phyloP scores from a whole-genome alignment of 192 early-diverging fungal genomes.

The Phlyctochytrium bullatum region DNA sequence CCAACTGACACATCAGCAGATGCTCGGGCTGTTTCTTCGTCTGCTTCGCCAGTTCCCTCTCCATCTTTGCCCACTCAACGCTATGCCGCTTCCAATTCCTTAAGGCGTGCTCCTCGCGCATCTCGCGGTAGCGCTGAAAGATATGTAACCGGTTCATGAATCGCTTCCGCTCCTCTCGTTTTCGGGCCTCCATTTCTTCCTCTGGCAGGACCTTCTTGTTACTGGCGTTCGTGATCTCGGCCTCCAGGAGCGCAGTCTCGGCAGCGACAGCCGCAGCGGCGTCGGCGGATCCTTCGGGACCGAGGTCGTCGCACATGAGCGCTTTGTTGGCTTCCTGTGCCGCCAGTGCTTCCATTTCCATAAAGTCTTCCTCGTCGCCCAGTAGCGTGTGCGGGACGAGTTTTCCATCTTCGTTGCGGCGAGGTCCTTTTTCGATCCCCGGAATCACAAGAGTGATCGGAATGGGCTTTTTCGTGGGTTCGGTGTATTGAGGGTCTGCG shows the following conservation, averaged over 20 bases:
- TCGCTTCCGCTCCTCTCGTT: conserved; percentile 11
- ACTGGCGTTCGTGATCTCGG: background rate
- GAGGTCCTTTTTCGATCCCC: background rate
- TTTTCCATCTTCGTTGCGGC: background rate
- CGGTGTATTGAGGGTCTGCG: conserved; percentile 37
- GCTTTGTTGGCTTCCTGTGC: conserved; percentile 35
- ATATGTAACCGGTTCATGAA: conserved; percentile 42
- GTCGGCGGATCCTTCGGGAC: background rate
- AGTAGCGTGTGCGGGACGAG: background rate
- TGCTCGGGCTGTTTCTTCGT: conserved; percentile 25
- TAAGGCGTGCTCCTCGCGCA: conserved; percentile 42
- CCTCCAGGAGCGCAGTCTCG: background rate
- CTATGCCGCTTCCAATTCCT: conserved; percentile 44
- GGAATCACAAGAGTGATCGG: conserved; percentile 33
- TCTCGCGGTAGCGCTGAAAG: conserved; percentile 34
- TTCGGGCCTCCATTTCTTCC: conserved; percentile 6
- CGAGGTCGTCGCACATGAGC: conserved; percentile 34
- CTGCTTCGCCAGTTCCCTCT: conserved; percentile 24
- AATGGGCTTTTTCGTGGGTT: conserved; percentile 22
- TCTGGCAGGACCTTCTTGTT: background rate
- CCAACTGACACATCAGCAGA: conserved; percentile 45
- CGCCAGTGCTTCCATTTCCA: conserved; percentile 6
- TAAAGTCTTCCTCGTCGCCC: too few species aligned
- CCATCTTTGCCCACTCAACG: conserved; percentile 34
- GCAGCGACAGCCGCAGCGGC: background rate